These are phyloP conservation scores for Phytophthora agathidicida DNA, from an alignment of 352 stramenopile genomes.

Conservation along the genomic window DNA sequence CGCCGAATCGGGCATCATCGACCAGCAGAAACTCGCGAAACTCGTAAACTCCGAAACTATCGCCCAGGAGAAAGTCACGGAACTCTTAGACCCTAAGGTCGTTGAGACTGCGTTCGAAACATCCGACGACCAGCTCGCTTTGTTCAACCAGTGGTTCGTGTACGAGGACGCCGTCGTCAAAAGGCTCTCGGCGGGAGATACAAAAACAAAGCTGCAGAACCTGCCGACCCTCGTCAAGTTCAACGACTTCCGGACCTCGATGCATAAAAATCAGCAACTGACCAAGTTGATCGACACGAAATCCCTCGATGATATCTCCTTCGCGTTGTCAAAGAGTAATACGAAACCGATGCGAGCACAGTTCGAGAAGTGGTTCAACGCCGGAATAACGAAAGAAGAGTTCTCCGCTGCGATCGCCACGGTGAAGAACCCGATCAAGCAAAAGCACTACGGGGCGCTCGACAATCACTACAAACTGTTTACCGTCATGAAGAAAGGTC, in stretches of 20 bases:
- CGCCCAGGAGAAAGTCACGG: too few species aligned
- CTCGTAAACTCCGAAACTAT: too few species aligned
- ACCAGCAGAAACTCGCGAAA: too few species aligned
- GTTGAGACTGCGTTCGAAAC: too few species aligned
- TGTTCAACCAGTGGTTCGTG: conserved; percentile 6
- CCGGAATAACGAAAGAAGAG: neutral
- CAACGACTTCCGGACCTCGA: conserved; percentile 2
- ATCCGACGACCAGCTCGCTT: too few species aligned
- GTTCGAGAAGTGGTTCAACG: neutral
- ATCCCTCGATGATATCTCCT: neutral
- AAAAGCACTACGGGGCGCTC: neutral
- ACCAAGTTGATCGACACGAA: neutral
- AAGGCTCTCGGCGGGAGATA: neutral
- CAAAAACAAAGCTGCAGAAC: conserved; percentile 1
- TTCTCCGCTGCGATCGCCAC: neutral
- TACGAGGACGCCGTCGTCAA: neutral
- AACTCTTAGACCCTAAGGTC: too few species aligned
- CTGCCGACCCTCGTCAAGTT: neutral
- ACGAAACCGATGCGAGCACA: neutral
- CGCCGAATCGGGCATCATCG: too few species aligned
- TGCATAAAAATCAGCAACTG: neutral
- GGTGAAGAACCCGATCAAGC: neutral
- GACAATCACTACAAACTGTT: conserved; percentile 3
- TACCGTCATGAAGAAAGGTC: neutral
- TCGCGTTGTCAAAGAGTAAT: neutral